Evolutionary conservation across 208 protist species (phyloP).

Genomic region (Leptomonas seymouri): DNA sequence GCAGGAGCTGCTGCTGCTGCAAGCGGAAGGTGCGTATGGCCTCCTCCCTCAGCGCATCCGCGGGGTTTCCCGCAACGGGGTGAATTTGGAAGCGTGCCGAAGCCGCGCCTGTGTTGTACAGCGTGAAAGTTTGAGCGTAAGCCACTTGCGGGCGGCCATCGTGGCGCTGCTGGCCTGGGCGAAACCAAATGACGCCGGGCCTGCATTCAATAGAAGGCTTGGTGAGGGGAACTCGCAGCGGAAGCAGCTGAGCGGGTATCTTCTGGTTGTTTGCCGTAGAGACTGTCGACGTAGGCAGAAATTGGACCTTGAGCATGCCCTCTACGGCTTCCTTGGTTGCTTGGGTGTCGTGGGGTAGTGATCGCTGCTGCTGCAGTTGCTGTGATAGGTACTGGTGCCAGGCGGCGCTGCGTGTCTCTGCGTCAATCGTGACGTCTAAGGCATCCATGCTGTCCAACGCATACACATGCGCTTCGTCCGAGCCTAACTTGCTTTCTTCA

Average conservation of each 20-base stretch:
- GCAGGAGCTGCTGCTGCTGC: slow-evolving; percentile 22
- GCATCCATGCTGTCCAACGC: slow-evolving; percentile 60
- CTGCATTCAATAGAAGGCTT: slow-evolving; percentile 46
- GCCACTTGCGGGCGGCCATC: slow-evolving; percentile 77
- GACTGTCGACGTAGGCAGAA: slow-evolving; percentile 19
- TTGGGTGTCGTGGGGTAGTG: background rate
- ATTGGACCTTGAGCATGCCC: slow-evolving; percentile 29
- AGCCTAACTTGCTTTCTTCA: background rate
- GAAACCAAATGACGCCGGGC: slow-evolving; percentile 73
- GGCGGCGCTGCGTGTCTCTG: slow-evolving; percentile 21
- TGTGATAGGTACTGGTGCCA: slow-evolving; percentile 14
- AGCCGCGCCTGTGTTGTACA: slow-evolving; percentile 55
- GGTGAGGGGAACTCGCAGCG: slow-evolving; percentile 51
- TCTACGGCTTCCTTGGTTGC: slow-evolving; percentile 8
- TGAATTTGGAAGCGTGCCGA: slow-evolving; percentile 43
- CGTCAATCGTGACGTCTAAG: slow-evolving; percentile 55
- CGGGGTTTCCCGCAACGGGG: slow-evolving; percentile 31
- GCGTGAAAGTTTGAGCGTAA: slow-evolving; percentile 59
- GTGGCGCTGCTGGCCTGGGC: slow-evolving; percentile 71
- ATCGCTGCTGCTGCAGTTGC: background rate
- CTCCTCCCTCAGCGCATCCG: slow-evolving; percentile 1
- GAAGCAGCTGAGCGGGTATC: slow-evolving; percentile 42
- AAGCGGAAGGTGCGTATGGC: slow-evolving; percentile 18
- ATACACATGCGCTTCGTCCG: slow-evolving; percentile 36
- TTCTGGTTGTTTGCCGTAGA: background rate